Conservation (phyloP, 441 rosid genomes). For the Cnidoscolus chayamansa region DNA sequence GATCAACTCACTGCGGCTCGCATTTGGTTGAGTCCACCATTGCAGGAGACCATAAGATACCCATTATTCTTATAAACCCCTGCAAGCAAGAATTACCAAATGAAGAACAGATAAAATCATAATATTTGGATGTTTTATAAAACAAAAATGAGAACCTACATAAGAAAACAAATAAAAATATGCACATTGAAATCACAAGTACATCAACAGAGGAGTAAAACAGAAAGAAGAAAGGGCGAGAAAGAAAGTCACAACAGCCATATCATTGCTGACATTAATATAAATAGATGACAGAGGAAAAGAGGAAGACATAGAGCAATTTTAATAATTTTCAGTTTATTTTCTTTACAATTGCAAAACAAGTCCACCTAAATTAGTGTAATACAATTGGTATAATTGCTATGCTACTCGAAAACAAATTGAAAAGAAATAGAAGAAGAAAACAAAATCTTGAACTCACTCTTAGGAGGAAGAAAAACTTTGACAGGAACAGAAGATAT, state of each 20-base stretch:
- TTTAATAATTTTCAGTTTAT: background rate
- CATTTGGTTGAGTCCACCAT: slow-evolving; percentile 99
- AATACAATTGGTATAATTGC: background rate
- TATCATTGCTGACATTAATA: background rate
- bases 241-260: background rate
- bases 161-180: background rate
- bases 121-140: background rate
- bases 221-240: slow-evolving; percentile 1
- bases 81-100: slow-evolving; percentile 25
- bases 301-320: background rate
- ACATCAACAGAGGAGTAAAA: slow-evolving; percentile 1
- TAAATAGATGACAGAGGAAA: background rate
- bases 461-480: slow-evolving; percentile 65
- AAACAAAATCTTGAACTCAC: slow-evolving; percentile 32
- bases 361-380: background rate
- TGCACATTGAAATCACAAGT: background rate
- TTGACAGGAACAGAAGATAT: slow-evolving; percentile 42
- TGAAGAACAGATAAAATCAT: slow-evolving; percentile 15
- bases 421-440: background rate
- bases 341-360: background rate
- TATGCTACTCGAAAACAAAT: background rate
- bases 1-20: slow-evolving; percentile 76
- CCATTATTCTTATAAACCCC: slow-evolving; percentile 93
- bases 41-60: slow-evolving; percentile 92
- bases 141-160: background rate